These are phyloP conservation scores for Fusarium abutilonis DNA, from an alignment of 2,329 filamentous ascomycete species.

Conservation along the genomic window DNA sequence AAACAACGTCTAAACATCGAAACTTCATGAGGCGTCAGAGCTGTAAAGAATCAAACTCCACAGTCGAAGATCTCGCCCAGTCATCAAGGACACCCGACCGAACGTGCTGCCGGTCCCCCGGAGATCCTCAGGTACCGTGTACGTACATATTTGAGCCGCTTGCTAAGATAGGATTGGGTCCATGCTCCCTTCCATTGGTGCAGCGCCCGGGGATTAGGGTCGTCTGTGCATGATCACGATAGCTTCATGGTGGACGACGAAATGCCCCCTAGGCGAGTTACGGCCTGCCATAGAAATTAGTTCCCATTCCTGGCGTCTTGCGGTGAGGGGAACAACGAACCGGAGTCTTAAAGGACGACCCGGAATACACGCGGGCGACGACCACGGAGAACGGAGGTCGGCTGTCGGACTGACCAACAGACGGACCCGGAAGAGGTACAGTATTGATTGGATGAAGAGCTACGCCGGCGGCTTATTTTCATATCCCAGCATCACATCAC, in stretches of 20 bases:
- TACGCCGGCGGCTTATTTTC: neutral
- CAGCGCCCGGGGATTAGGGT: constrained; percentile 39
- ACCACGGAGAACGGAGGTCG: constrained; percentile 8
- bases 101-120: constrained; percentile 31
- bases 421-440: neutral
- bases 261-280: neutral
- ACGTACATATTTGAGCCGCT: constrained; percentile 23
- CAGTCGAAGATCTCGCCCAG: constrained; percentile 11
- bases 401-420: constrained; percentile 5
- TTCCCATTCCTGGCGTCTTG: constrained; percentile 34
- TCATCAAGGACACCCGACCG: constrained; percentile 31
- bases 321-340: constrained; percentile 32
- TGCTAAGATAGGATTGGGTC: constrained; percentile 6
- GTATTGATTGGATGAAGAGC: constrained; percentile 7
- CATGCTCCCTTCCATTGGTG: constrained; percentile 20
- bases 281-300: constrained; percentile 23
- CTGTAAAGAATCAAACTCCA: constrained; percentile 29
- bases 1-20: constrained; percentile 34
- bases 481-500: constrained; percentile 20
- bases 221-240: constrained; percentile 45
- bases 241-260: constrained; percentile 37
- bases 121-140: constrained; percentile 29
- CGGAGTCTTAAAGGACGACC: constrained; percentile 24
- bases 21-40: constrained; percentile 20
- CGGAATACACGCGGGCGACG: constrained; percentile 9